Evolutionary conservation across 2,329 filamentous ascomycete species (phyloP), one percentile per base, ranked within the genome.

Genomic region (Fusarium oligoseptatum): DNA sequence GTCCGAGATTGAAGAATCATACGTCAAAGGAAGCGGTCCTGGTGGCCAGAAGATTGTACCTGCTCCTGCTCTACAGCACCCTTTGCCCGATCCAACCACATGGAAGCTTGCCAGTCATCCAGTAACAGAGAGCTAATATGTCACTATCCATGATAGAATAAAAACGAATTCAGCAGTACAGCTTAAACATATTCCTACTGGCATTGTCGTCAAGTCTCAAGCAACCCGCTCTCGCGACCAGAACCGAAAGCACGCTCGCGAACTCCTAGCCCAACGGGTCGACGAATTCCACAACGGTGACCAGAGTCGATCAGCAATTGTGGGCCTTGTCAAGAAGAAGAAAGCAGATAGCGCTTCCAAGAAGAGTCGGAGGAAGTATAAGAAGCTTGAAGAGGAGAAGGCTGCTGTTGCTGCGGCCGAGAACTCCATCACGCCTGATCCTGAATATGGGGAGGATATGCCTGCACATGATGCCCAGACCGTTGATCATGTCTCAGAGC

Each of bases 111-210:
- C 17, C 10, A 34, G 7, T 22, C 6, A 57, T 36, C 32, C 20
- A 20, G 20, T 27, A 57, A 36, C 20, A 37, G 2, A 27, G 3
- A 17, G 62, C 70, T 69, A 43, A 75, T 56, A 68, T 58, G 34
- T 17, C 17, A 8, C 52, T 22, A 15, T n/a, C 29, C 41, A 32
- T 48, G 8, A 58, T 71, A 92, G 93, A 99, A 99, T 85, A 99
- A 99, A 99, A 90, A 99, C 97, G 29, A 95, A 92, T 75, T 98
- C 94, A 0, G 96, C 96, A 41, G 96, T 98, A 3, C 97, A 99
- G 82, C 88, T 99, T 39, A 97, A 93, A 76, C 97, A 99, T 83
- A 85, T 93, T 17, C 95, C 96, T 7, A 97, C 95, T 1, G 96
- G 96, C 71, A 91, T 98, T 63, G 95, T 98, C 15, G 90, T 99